Evolutionary conservation across 1,139 yeast genomes (phyloP), one percentile per base, ranked within the genome.

Genomic region (Saccharomyces pastorianus): DNA sequence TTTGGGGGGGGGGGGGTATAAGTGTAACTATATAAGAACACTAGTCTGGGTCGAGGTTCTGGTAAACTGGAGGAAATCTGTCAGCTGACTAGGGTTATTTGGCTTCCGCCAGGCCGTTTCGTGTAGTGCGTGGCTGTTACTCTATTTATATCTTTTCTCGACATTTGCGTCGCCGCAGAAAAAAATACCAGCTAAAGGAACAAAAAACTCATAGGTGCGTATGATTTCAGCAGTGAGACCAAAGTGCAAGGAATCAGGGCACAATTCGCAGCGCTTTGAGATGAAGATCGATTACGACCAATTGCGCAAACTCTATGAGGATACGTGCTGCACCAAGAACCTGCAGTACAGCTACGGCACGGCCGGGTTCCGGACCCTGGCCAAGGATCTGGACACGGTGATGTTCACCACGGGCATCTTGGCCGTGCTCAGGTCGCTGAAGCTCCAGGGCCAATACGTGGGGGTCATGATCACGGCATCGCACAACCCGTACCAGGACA

Each of bases 381-480:
- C 96, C 4, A 68, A 72, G 49, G 70, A 79, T 28, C 75, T 93
- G 60, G 96, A 89, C 67, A 85, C 91, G 31, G 95, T 91, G 51
- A 85, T 88, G 70, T 90, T 82, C 71, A 81, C 95, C 13, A 89
- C 87, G 23, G 96, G 97, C 0, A 74, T 90, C 17, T 69, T 91
- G 47, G 97, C 99, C 0, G 75, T 85, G 4, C 74, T 93, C 60
- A 78, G 99, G 66, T 90, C 98, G 26, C 80, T 85, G 60, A 79
- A 75, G 60, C 73, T 87, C 50, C 72, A 74, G 1, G 90, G 95
- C 11, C 32, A 27, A 7, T 46, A 46, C 31, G 80, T 91, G 49
- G 96, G 95, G 23, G 85, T 90, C 9, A 93, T 95, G 98, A 84
- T 95, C 64, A 95, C 99, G 2, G 99, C 99, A 0, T 88, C 96